Evolutionary conservation across 352 stramenopile genomes (phyloP).

Genomic region (Phytophthora gonapodyides): DNA sequence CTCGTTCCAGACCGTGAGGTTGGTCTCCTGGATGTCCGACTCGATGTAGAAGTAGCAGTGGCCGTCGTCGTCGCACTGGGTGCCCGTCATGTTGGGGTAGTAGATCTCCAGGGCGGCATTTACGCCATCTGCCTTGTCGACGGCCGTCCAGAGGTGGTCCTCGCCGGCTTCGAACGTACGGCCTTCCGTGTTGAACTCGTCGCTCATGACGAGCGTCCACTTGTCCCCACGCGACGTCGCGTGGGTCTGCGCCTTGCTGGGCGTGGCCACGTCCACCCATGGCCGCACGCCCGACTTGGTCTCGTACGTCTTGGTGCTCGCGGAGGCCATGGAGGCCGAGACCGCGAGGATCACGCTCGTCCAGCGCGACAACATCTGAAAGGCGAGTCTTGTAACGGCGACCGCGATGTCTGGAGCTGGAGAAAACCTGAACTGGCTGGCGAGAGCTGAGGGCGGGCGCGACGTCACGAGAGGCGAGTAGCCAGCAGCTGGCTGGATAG

Average conservation of each 20-base stretch:
- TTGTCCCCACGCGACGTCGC: slow-evolving; percentile 43
- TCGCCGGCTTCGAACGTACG: slow-evolving; percentile 87
- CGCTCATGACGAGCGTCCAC: slow-evolving; percentile 70
- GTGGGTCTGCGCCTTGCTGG: slow-evolving; percentile 36
- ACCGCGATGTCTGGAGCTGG: neutral
- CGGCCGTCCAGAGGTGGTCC: slow-evolving; percentile 93
- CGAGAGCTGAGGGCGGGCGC: slow-evolving; percentile 6
- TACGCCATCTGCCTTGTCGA: slow-evolving; percentile 61
- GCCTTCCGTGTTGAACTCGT: slow-evolving; percentile 59
- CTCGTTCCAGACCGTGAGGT: slow-evolving; percentile 57
- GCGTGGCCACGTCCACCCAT: slow-evolving; percentile 58
- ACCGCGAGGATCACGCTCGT: slow-evolving; percentile 2
- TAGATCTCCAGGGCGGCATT: slow-evolving; percentile 64
- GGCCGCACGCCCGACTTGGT: slow-evolving; percentile 57
- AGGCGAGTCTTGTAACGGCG: too few relatives aligned
- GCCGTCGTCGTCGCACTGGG: slow-evolving; percentile 39
- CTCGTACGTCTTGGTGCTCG: slow-evolving; percentile 27
- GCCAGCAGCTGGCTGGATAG: slow-evolving; percentile 1
- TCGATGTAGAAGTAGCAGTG: slow-evolving; percentile 43
- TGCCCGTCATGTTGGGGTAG: slow-evolving; percentile 55
- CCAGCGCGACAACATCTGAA: slow-evolving; percentile 17
- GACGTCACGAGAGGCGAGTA: slow-evolving; percentile 16
- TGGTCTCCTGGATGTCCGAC: slow-evolving; percentile 37
- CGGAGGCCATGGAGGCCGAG: slow-evolving; percentile 2
- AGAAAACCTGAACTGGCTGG: slow-evolving; percentile 28